phyloP scores from a whole-genome alignment of 768 basidiomycete genomes.

The Hypsizygus marmoreus region DNA sequence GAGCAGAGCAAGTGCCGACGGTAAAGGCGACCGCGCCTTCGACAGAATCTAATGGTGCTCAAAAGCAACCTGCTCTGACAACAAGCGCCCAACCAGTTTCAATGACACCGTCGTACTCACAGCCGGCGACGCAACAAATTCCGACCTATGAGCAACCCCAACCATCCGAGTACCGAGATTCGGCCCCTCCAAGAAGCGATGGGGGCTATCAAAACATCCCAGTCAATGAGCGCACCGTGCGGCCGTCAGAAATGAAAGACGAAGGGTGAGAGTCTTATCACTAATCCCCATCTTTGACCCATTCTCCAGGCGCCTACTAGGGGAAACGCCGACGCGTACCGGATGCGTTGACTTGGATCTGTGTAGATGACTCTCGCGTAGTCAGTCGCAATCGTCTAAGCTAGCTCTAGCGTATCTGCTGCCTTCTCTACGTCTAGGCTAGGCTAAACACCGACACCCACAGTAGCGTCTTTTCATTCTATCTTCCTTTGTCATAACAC shows the following conservation, averaged over 20 bases:
- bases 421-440: constrained; percentile 72
- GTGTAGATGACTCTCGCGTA: constrained; percentile 59
- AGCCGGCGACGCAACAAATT: constrained; percentile 64
- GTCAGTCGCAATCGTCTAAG: constrained; percentile 61
- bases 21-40: constrained; percentile 19
- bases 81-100: constrained; percentile 17
- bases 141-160: constrained; percentile 76
- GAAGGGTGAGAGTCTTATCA: constrained; percentile 83
- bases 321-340: constrained; percentile 14
- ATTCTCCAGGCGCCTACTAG: constrained; percentile 29
- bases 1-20: constrained; percentile 16
- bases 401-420: constrained; percentile 75
- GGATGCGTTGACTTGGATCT: constrained; percentile 23
- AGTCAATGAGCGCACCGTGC: constrained; percentile 63
- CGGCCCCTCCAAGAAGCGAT: constrained; percentile 33
- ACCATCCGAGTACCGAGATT: constrained; percentile 50
- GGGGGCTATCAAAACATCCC: constrained; percentile 46
- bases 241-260: constrained; percentile 93
- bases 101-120: constrained; percentile 16
- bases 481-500: constrained; percentile 58
- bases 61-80: constrained; percentile 23
- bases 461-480: constrained; percentile 73
- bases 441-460: constrained; percentile 75
- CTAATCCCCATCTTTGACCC: constrained; percentile 25
- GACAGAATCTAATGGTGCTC: constrained; percentile 13